Evolutionary conservation across 345 rosid genomes (phyloP).

Genomic region (Ceriops tagal): DNA sequence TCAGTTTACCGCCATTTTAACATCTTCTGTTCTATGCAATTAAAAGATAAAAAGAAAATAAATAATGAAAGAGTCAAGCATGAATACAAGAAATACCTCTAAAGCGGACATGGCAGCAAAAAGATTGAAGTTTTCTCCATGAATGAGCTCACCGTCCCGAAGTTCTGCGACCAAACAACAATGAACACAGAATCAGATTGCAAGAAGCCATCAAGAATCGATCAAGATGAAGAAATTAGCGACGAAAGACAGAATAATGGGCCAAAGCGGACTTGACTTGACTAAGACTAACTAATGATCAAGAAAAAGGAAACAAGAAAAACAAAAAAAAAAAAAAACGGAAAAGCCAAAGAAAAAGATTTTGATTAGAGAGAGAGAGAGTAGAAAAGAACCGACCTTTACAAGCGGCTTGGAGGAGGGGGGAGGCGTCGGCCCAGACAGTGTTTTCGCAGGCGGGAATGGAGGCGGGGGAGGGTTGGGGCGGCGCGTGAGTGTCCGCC

Average conservation of each 20-base stretch:
- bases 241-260: background rate
- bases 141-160: conserved; percentile 76
- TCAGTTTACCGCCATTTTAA: background rate
- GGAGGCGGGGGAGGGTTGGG: conserved; percentile 18
- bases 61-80: conserved; percentile 8
- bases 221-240: no score
- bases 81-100: conserved; percentile 49
- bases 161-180: conserved; percentile 42
- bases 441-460: conserved; percentile 60
- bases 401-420: conserved; percentile 68
- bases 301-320: background rate
- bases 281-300: background rate
- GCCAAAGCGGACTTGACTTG: background rate
- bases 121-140: conserved; percentile 90
- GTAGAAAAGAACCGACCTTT: conserved; percentile 34
- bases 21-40: background rate
- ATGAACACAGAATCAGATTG: no score
- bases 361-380: background rate
- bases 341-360: background rate
- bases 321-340: background rate
- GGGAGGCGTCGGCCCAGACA: conserved; percentile 76
- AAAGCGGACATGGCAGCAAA: conserved; percentile 98
- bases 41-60: background rate
- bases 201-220: no score
- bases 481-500: conserved; percentile 30